A percentile compares a stretch with the other conserved stretches of the same genome.
These are phyloP conservation scores for Citrus hindsii DNA, from an alignment of 345 rosid genomes.

Conservation along the genomic window DNA sequence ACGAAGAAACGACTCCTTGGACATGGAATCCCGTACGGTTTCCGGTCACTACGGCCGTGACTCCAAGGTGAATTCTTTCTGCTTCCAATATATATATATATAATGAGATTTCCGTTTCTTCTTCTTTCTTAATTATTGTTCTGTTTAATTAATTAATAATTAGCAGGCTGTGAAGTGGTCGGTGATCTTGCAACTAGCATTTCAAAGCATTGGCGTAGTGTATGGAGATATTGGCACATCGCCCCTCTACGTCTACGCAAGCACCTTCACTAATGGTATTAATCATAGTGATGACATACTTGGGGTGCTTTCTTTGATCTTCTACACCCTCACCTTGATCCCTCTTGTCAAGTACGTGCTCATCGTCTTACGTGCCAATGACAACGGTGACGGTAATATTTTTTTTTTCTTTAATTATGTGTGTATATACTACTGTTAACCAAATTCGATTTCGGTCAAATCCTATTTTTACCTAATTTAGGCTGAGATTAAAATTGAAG, in stretches of 20 bases:
- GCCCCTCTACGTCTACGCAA: conserved; percentile 46
- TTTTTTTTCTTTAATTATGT: no score
- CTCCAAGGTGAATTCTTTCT: conserved; percentile 33
- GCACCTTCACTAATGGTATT: conserved; percentile 35
- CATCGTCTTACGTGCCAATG: conserved; percentile 48
- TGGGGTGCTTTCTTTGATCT: conserved; percentile 54
- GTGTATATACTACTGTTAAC: no score
- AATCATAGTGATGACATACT: conserved; percentile 41
- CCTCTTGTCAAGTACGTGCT: conserved; percentile 51
- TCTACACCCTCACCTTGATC: conserved; percentile 52
- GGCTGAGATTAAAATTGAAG: no score
- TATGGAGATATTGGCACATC: conserved; percentile 67
- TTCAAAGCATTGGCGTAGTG: conserved; percentile 59
- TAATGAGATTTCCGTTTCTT: background rate
- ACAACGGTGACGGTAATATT: conserved; percentile 51
- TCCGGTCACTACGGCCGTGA: conserved; percentile 7
- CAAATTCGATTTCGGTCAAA: no score
- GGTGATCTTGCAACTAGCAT: conserved; percentile 43
- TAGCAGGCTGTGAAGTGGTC: conserved; percentile 24
- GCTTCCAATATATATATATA: background rate
- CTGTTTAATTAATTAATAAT: background rate
- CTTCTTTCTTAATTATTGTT: background rate
- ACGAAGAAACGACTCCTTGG: conserved; percentile 40
- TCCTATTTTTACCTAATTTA: no score
- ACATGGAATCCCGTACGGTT: conserved; percentile 38